Evolutionary conservation across 192 early-diverging fungal genomes (phyloP).

Genomic region (Entomortierella parvispora): DNA sequence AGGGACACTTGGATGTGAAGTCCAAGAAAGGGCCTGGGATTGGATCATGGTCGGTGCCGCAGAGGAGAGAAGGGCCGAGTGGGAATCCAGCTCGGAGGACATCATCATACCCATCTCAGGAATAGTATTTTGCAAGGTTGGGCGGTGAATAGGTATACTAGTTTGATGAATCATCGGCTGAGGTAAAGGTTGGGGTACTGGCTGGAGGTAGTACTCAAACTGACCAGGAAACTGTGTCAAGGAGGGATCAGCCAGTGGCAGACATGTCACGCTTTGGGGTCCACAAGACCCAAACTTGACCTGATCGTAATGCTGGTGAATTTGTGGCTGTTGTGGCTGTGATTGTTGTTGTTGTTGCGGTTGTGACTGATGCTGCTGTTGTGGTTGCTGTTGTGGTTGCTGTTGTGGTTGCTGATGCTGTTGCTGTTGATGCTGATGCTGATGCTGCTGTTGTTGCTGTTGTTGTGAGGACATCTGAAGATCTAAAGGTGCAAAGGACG

Average conservation of each 20-base stretch:
- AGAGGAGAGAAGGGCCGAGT: too few relatives aligned
- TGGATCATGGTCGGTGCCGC: too few relatives aligned
- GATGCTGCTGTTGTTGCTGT: not conserved
- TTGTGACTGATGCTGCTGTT: conserved; percentile 8
- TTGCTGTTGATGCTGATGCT: conserved; percentile 14
- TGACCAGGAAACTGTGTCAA: too few relatives aligned
- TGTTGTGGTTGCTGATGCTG: conserved; percentile 3
- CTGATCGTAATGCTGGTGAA: too few relatives aligned
- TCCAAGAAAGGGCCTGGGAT: too few relatives aligned
- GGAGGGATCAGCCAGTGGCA: too few relatives aligned
- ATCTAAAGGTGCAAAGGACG: not conserved
- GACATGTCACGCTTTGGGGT: too few relatives aligned
- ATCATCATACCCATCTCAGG: conserved; percentile 12
- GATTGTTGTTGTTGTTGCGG: conserved; percentile 5
- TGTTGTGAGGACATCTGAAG: not conserved
- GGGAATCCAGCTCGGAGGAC: not conserved
- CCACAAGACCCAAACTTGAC: too few relatives aligned
- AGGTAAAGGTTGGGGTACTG: too few relatives aligned
- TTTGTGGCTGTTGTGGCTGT: not conserved
- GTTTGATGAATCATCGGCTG: too few relatives aligned
- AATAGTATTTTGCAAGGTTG: conserved; percentile 1
- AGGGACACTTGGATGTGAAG: too few relatives aligned
- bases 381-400: not conserved
- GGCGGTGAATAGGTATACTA: not conserved
- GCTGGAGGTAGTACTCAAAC: too few relatives aligned